Evolutionary conservation across 73 alveolate species (phyloP), one percentile per base, ranked within the genome.

Genomic region (Paramecium pentaurelia): DNA sequence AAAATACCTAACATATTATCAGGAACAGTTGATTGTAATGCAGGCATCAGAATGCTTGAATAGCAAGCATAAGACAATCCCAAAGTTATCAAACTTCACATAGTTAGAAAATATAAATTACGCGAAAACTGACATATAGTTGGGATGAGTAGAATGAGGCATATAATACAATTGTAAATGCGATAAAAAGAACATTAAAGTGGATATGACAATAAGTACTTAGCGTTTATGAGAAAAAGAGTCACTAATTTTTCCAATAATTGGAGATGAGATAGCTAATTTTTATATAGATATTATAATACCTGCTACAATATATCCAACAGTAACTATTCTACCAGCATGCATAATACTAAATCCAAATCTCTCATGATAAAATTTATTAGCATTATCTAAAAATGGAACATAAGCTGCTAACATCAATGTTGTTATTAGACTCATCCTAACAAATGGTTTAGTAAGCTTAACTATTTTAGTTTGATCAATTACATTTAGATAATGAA

Each of bases 291-390:
- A 73, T 9, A 73, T 8, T 34, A 0, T 1, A 34, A 8, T 73
- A 73, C 87, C 87, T 8, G 90, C 90, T n/a, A 77, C 90, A 77
- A 77, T 44, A 47, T 77, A 77, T 25, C 90, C 70, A 16, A 77
- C 54, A 6, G 90, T 77, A 22, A 77, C 45, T 8, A 77, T 40
- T 34, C 70, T 20, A 3, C 90, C 90, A 22, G 90, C 70, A 77
- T 77, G 70, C 45, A 25, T 37, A 1, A 25, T 27, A 30, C 60
- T 40, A 47, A 77, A 77, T 42, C 90, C 90, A 44, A 77, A 42
- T 47, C 71, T 37, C 44, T 77, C 90, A 20, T 77, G 71, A 77
- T 77, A 77, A 77, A 42, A 77, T 77, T 77, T 77, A 77, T 42
- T 77, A 12, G 90, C 90, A 77, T 77, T 77, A 44, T 77, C 75